A percentile compares a stretch with the other conserved stretches of the same genome.
phyloP scores from a whole-genome alignment of 352 stramenopile species.

The Globisporangium orthogonon region DNA sequence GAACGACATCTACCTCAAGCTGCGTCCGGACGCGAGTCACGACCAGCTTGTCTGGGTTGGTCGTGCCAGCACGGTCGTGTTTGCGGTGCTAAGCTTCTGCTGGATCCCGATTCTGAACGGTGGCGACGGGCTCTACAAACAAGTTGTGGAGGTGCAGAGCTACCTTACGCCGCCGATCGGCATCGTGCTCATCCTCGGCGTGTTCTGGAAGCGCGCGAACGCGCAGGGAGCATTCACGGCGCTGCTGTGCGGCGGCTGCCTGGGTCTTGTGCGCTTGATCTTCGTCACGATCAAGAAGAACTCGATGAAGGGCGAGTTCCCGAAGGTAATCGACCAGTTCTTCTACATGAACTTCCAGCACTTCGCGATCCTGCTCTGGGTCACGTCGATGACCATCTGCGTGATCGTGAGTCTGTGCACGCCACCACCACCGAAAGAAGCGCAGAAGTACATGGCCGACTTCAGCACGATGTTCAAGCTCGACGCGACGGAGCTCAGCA shows the following conservation, averaged over 20 bases:
- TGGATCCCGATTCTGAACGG: constrained; percentile 64
- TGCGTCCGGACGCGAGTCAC: constrained; percentile 41
- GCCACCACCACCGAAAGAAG: constrained; percentile 24
- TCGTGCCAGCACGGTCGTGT: constrained; percentile 35
- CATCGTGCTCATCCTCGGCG: constrained; percentile 52
- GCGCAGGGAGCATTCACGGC: constrained; percentile 38
- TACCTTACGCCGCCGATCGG: constrained; percentile 55
- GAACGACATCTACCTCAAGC: constrained; percentile 61
- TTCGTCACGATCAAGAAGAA: constrained; percentile 52
- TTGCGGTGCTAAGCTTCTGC: constrained; percentile 47
- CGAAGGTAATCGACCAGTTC: constrained; percentile 35
- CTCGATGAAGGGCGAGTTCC: constrained; percentile 31
- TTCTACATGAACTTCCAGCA: constrained; percentile 76
- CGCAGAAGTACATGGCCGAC: constrained; percentile 46
- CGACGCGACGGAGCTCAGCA: constrained; percentile 37
- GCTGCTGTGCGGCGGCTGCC: constrained; percentile 38
- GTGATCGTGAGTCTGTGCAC: constrained; percentile 46
- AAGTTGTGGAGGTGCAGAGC: constrained; percentile 57
- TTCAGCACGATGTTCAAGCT: constrained; percentile 46
- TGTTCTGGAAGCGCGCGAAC: constrained; percentile 45
- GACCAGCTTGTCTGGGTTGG: constrained; percentile 58
- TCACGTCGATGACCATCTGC: constrained; percentile 37
- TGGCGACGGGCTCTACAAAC: constrained; percentile 52
- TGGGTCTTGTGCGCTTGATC: constrained; percentile 42
- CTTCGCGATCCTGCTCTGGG: constrained; percentile 53